Percentiles rank a stretch among this genome's conserved stretches.
These are phyloP conservation scores for Arthroderma sp. DNA, from an alignment of 2,329 filamentous ascomycete species.

Conservation along the genomic window DNA sequence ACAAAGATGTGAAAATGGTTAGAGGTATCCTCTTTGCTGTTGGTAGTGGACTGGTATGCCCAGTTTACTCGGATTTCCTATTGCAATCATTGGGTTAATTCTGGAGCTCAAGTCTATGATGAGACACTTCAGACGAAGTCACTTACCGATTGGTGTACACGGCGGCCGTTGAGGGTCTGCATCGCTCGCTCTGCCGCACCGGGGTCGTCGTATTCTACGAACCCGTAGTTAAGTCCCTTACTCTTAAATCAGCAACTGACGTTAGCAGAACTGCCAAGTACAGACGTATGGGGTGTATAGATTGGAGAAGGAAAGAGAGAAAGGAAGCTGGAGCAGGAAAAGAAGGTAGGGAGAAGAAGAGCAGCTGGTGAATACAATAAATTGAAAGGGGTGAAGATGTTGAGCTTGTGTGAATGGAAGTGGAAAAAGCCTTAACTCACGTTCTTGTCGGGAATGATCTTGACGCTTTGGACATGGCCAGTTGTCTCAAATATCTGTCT, in stretches of 20 bases:
- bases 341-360: neutral
- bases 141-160: conserved; percentile 86
- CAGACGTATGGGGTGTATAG: neutral
- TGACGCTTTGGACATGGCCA: conserved; percentile 94
- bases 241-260: conserved; percentile 43
- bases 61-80: conserved; percentile 99
- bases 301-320: conserved; percentile 3
- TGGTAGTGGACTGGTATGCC: conserved; percentile 94
- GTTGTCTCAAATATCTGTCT: conserved; percentile 98
- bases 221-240: conserved; percentile 98
- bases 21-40: conserved; percentile 92
- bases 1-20: conserved; percentile 99
- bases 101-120: too few species aligned
- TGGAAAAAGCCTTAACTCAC: conserved; percentile 45
- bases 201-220: conserved; percentile 96
- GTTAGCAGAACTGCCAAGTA: conserved; percentile 1
- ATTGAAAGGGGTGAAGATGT: neutral
- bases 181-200: conserved; percentile 93
- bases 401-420: too few species aligned
- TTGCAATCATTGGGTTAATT: neutral
- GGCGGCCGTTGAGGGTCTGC: conserved; percentile 87
- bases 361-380: neutral
- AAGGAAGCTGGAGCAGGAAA: neutral
- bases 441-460: conserved; percentile 99
- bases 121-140: neutral